Evolutionary conservation across 1,284 basidiomycete species (phyloP).

Genomic region (Rhodotorula sp.): DNA sequence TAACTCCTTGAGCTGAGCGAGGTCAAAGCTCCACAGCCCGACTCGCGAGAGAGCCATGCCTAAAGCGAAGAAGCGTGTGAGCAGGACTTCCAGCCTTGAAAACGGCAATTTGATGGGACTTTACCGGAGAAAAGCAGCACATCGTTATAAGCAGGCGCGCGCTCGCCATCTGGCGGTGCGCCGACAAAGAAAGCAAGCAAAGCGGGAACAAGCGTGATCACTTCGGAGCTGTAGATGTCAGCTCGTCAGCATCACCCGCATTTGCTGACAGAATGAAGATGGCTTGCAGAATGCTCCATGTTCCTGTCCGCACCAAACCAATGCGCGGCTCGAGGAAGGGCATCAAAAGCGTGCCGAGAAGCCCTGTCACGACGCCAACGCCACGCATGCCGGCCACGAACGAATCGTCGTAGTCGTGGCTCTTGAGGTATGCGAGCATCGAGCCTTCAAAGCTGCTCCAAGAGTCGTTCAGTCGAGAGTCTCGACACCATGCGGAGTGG

Average conservation of each 20-base stretch:
- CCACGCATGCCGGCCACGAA: conserved; percentile 62
- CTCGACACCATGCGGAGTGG: conserved; percentile 7
- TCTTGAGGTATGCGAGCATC: conserved; percentile 58
- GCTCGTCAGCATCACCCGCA: background rate
- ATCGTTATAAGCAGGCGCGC: conserved; percentile 23
- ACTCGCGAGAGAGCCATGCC: conserved; percentile 47
- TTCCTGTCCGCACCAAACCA: conserved; percentile 55
- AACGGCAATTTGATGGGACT: rapidly evolving
- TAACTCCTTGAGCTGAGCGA: conserved; percentile 52
- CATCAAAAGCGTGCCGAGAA: conserved; percentile 55
- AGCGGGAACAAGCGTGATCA: conserved; percentile 49
- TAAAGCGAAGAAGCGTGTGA: background rate
- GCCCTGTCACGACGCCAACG: conserved; percentile 54
- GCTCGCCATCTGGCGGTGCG: conserved; percentile 13
- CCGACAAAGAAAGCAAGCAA: conserved; percentile 38
- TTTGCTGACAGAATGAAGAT: background rate
- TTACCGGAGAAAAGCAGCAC: conserved; percentile 43
- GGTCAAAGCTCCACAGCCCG: conserved; percentile 57
- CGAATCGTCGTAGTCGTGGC: conserved; percentile 56
- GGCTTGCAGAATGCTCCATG: conserved; percentile 53
- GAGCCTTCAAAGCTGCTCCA: conserved; percentile 56
- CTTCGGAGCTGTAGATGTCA: conserved; percentile 47
- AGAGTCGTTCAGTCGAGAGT: conserved; percentile 44
- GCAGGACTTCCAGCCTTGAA: background rate
- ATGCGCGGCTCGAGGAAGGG: conserved; percentile 52